Percentiles rank a stretch among this genome's conserved stretches.
phyloP scores from a whole-genome alignment of 768 basidiomycete genomes.

The Leccinum variicolor region DNA sequence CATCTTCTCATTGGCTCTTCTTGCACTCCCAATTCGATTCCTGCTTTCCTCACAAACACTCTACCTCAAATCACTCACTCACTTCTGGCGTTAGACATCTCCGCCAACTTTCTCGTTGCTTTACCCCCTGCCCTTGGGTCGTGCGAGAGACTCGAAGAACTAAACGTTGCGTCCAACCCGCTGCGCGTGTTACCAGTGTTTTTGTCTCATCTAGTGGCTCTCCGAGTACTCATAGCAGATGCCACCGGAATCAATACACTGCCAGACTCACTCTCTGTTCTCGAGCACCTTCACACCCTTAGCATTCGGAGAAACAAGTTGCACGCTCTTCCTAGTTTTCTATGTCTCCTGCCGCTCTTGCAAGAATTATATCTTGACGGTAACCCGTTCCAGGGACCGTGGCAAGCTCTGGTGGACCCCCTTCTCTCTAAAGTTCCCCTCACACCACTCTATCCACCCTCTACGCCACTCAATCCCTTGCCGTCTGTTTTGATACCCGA shows the following conservation, averaged over 20 bases:
- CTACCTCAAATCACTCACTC: slow-evolving; percentile 73
- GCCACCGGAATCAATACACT: slow-evolving; percentile 77
- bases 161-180: slow-evolving; percentile 91
- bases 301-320: slow-evolving; percentile 88
- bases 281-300: slow-evolving; percentile 83
- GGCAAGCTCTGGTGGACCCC: slow-evolving; percentile 86
- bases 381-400: slow-evolving; percentile 94
- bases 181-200: slow-evolving; percentile 90
- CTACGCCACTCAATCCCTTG: slow-evolving; percentile 57
- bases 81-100: slow-evolving; percentile 91
- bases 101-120: slow-evolving; percentile 79
- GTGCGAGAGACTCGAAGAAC: slow-evolving; percentile 83
- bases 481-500: slow-evolving; percentile 45
- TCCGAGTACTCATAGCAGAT: slow-evolving; percentile 92
- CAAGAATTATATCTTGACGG: slow-evolving; percentile 91
- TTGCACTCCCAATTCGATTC: slow-evolving; percentile 71
- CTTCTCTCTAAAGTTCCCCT: slow-evolving; percentile 62
- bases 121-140: slow-evolving; percentile 80
- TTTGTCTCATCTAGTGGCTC: slow-evolving; percentile 67
- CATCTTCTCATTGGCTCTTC: slow-evolving; percentile 90
- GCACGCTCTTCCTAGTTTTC: slow-evolving; percentile 89
- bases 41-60: slow-evolving; percentile 63
- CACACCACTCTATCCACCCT: slow-evolving; percentile 62
- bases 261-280: slow-evolving; percentile 66
- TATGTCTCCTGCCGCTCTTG: slow-evolving; percentile 80